Conservation (phyloP, 306 rosid species). For the Prunus mira region DNA sequence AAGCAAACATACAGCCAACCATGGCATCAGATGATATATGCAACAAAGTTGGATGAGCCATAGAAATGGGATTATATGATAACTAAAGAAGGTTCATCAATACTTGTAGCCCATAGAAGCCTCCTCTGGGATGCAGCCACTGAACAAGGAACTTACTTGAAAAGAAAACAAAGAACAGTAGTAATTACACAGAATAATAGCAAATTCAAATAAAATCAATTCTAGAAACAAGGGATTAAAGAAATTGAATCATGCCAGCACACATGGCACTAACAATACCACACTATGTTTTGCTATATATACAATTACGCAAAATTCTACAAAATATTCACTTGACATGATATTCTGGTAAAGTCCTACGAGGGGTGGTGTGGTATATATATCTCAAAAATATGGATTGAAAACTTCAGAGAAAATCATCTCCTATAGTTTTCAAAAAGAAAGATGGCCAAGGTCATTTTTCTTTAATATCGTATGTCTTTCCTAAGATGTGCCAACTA, state of each 20-base stretch:
- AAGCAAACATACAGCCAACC: not conserved
- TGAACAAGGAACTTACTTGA: not conserved
- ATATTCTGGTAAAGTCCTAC: not conserved
- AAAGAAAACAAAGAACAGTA: not conserved
- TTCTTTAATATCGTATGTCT: not conserved
- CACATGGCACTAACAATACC: not conserved
- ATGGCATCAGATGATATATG: not conserved
- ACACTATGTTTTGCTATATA: not conserved
- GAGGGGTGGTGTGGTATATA: not conserved
- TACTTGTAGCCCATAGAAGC: not conserved
- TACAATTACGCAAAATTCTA: not conserved
- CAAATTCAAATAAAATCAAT: not conserved
- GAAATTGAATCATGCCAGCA: not conserved
- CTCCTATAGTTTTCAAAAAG: not conserved
- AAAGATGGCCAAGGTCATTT: not conserved
- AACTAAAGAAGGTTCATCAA: not conserved
- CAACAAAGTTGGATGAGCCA: not conserved
- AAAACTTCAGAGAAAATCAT: not conserved
- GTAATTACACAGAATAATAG: not conserved
- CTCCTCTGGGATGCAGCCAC: not conserved
- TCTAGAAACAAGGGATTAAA: not conserved
- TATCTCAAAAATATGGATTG: not conserved
- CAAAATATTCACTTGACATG: not conserved
- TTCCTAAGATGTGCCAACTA: too few species aligned
- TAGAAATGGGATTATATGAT: not conserved